Evolutionary conservation across 176 grass and related monocot species (phyloP).

Genomic region (Rhynchospora pubera): DNA sequence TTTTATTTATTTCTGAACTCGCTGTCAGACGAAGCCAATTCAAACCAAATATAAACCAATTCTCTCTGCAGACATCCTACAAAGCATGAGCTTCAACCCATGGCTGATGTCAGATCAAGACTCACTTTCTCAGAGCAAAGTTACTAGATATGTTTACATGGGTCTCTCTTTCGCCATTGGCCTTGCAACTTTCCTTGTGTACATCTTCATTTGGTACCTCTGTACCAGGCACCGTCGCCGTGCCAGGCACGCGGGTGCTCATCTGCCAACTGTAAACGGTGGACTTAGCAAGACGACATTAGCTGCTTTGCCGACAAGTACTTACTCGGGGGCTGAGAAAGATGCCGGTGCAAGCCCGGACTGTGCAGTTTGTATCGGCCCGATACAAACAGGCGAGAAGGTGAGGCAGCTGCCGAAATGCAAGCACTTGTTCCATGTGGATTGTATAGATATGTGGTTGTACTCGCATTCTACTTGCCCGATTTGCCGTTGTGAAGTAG

Average conservation of each 20-base stretch:
- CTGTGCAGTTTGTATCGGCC: conserved; percentile 1
- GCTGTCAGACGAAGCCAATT: neutral
- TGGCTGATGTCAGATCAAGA: conserved; percentile 47
- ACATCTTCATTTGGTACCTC: conserved; percentile 49
- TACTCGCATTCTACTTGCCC: conserved; percentile 29
- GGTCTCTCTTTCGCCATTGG: conserved; percentile 67
- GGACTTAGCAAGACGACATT: neutral
- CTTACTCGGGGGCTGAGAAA: neutral
- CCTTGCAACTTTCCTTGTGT: conserved; percentile 49
- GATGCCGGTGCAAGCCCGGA: neutral
- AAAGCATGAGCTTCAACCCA: conserved; percentile 26
- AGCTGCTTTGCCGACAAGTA: conserved; percentile 5
- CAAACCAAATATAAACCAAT: conserved; percentile 8
- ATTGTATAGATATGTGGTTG: conserved; percentile 28
- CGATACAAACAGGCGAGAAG: conserved; percentile 7
- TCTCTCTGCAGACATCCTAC: neutral
- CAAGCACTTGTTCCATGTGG: conserved; percentile 24
- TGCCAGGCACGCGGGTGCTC: neutral
- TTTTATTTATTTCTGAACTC: neutral
- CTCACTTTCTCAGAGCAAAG: conserved; percentile 28
- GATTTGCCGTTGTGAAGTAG: conserved; percentile 18
- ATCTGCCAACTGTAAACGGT: neutral
- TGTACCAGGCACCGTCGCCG: conserved; percentile 11
- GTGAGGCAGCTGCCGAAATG: conserved; percentile 20
- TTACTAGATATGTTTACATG: conserved; percentile 46